Conservation (phyloP, 306 rosid genomes). For the Abrus pulchellus region DNA sequence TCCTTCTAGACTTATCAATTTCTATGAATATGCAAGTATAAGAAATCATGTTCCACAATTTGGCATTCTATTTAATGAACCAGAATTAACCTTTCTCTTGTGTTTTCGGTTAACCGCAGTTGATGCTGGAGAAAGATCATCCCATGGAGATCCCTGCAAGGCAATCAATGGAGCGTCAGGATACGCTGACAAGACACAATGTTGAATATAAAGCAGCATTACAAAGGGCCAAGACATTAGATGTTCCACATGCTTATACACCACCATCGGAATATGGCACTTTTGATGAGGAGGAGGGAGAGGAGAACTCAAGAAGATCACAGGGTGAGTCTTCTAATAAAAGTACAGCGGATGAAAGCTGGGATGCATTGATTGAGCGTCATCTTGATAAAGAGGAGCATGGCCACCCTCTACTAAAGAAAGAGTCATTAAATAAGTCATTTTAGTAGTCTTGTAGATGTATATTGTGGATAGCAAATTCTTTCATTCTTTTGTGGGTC, state of each 20-base stretch:
- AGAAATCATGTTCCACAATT: slow-evolving; percentile 18
- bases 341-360: slow-evolving; percentile 57
- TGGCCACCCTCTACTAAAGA: slow-evolving; percentile 61
- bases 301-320: slow-evolving; percentile 56
- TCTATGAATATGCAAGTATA: background rate
- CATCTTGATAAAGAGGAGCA: slow-evolving; percentile 66
- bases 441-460: background rate
- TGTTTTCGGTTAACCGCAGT: slow-evolving; percentile 55
- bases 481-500: slow-evolving; percentile 50
- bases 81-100: slow-evolving; percentile 9
- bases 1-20: background rate
- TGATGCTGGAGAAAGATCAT: slow-evolving; percentile 70
- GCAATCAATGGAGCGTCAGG: slow-evolving; percentile 86
- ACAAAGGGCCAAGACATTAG: slow-evolving; percentile 83
- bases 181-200: slow-evolving; percentile 66
- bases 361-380: slow-evolving; percentile 71
- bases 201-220: slow-evolving; percentile 86
- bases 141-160: slow-evolving; percentile 72
- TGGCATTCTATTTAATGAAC: slow-evolving; percentile 14
- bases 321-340: slow-evolving; percentile 66
- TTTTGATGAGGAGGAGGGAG: slow-evolving; percentile 60
- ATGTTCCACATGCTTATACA: slow-evolving; percentile 81
- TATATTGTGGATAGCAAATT: slow-evolving; percentile 25
- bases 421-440: slow-evolving; percentile 43
- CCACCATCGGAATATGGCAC: slow-evolving; percentile 84